Percentiles rank a stretch among this genome's conserved stretches.
These are phyloP conservation scores for Helminthosporium solani DNA, from an alignment of 2,329 filamentous ascomycete genomes.

Conservation along the genomic window DNA sequence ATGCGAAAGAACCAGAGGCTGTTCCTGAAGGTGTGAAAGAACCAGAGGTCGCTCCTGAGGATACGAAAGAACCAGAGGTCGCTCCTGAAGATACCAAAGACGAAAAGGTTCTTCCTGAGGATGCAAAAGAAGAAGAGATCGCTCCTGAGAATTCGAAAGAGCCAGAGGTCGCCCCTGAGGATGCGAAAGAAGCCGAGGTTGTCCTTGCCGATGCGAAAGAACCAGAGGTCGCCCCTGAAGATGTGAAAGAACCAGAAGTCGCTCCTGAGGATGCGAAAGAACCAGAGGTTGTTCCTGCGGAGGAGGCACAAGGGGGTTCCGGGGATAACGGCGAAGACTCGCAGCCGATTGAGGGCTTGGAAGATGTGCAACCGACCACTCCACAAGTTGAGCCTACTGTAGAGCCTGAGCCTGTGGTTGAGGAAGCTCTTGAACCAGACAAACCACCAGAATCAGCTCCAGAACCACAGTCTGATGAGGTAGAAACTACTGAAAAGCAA, in stretches of 20 bases:
- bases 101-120: no score
- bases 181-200: no score
- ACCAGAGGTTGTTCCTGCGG: background rate
- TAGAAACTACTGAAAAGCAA: no score
- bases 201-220: no score
- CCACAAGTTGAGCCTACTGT: constrained; percentile 3
- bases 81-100: no score
- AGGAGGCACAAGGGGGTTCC: no score
- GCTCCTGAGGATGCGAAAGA: background rate
- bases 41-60: no score
- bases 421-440: background rate
- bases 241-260: background rate
- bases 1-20: no score
- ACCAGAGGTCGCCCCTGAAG: background rate
- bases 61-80: no score
- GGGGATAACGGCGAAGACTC: background rate
- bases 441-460: background rate
- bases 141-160: background rate
- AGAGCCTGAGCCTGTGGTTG: constrained; percentile 1
- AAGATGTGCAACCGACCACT: constrained; percentile 15
- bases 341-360: constrained; percentile 3
- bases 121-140: no score
- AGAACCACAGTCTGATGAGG: constrained; percentile 1
- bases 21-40: no score
- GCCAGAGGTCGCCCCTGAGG: background rate